Conservation (phyloP, 1,139 yeast species). For the Hanseniaspora uvarum region DNA sequence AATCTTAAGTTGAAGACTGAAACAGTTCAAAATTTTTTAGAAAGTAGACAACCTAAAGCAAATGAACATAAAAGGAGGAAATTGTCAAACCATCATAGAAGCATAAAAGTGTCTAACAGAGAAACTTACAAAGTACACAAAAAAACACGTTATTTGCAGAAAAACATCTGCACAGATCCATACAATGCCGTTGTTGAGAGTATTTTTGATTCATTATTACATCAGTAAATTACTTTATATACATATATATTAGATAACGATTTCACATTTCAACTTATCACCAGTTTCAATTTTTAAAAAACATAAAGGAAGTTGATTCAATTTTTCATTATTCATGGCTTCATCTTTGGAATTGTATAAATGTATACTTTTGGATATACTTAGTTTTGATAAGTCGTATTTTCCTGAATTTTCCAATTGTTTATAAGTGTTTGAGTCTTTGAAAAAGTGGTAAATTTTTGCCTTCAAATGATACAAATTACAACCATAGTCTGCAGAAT, state of each 20-base stretch:
- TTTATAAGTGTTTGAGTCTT: constrained; percentile 40
- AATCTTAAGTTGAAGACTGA: not conserved
- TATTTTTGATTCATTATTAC: not conserved
- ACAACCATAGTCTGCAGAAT: constrained; percentile 54
- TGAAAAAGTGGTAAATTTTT: constrained; percentile 44
- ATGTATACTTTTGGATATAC: constrained; percentile 31
- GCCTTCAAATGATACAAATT: constrained; percentile 51
- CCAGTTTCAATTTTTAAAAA: constrained; percentile 61
- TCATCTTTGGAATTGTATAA: constrained; percentile 31
- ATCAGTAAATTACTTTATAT: constrained; percentile 9
- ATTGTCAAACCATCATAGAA: not conserved
- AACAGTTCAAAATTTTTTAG: not conserved
- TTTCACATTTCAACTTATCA: constrained; percentile 43
- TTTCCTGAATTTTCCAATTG: constrained; percentile 21
- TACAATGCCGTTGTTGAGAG: not conserved
- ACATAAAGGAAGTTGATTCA: constrained; percentile 47
- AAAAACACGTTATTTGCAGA: not conserved
- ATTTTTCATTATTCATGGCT: constrained; percentile 24
- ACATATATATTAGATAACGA: constrained; percentile 24
- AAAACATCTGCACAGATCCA: not conserved
- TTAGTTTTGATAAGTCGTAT: constrained; percentile 23
- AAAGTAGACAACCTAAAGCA: not conserved
- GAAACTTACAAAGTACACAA: not conserved
- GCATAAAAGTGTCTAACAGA: not conserved
- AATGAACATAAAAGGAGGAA: not conserved